Base-by-base conservation (phyloP, 208 protist genomes). In the Wallacemonas sp. region DNA sequence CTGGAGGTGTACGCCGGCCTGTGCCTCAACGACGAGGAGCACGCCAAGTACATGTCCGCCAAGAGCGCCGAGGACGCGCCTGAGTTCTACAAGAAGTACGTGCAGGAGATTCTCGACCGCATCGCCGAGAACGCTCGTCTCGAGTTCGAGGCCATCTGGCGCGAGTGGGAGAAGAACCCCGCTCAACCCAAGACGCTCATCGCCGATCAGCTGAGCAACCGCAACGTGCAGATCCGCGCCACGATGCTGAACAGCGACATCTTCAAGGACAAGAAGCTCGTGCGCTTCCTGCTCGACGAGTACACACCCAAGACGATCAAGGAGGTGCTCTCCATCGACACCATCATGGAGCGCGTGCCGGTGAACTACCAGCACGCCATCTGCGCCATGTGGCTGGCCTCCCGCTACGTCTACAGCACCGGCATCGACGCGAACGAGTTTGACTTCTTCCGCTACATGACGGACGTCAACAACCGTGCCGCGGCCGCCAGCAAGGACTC, bases 1-100 rank as follows among this genome's bases (percentile, higher is more conserved):
- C 81, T 98, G n/a, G 97, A 99, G 77, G 96, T 99, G 11, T 87
- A 97, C 30, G 88, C 96, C 0, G 97, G 93, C 1, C 81, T 99
- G 6, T 79, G 92, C n/a, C 78, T 99, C n/a, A 88, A 77, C 2
- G 97, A 98, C 58, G 88, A 93, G 65, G 88, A 97, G 72, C 88
- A 94, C 69, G 76, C 75, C 36, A 86, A 90, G 76, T 78, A 94
- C 77, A 97, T 98, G 92, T 94, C 77, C 61, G 87, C 78, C 46
- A 79, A 89, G 61, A 80, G 79, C 54, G 73, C 66, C 43, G 68
- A 65, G 2, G 62, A 84, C 2, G 79, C 81, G 19, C 90, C 92
- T 21, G 90, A 89, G 49, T 98, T 98, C 72, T 98, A 98, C 85
- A 80, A 93, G 64, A 82, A 87, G 56, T 97, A 97, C 69, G 92